phyloP scores from a whole-genome alignment of 1,139 yeast genomes.

The Geotrichum australiense region DNA sequence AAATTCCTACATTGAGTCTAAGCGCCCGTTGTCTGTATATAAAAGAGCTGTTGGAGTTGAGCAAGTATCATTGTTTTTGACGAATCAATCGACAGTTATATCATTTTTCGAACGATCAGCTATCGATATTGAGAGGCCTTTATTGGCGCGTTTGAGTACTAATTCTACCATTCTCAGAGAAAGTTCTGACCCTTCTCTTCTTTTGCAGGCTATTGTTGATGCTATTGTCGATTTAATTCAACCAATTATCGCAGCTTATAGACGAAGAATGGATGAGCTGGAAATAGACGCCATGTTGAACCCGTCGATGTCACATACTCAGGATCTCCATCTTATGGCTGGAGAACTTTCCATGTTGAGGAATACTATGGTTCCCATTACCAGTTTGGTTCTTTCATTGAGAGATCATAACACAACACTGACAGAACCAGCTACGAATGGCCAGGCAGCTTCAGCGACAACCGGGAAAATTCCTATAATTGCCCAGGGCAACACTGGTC shows the following conservation, averaged over 20 bases:
- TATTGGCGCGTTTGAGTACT: slow-evolving; percentile 41
- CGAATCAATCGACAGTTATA: slow-evolving; percentile 40
- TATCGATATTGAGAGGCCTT: slow-evolving; percentile 44
- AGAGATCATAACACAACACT: slow-evolving; percentile 33
- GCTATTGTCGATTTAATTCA: slow-evolving; percentile 51
- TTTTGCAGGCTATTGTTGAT: slow-evolving; percentile 49
- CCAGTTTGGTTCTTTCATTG: slow-evolving; percentile 40
- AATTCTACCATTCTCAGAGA: slow-evolving; percentile 43
- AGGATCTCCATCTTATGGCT: slow-evolving; percentile 45
- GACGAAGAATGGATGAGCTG: slow-evolving; percentile 41
- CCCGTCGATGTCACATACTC: slow-evolving; percentile 46
- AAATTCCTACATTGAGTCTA: slow-evolving; percentile 34
- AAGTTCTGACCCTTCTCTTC: slow-evolving; percentile 43
- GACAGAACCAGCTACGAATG: not conserved
- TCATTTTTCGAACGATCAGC: slow-evolving; percentile 51
- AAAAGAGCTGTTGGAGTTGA: slow-evolving; percentile 48
- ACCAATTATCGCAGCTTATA: slow-evolving; percentile 51
- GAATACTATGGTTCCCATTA: slow-evolving; percentile 41
- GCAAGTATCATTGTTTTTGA: slow-evolving; percentile 45
- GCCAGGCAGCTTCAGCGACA: not conserved
- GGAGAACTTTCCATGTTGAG: slow-evolving; percentile 44
- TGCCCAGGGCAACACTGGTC: slow-evolving; percentile 6
- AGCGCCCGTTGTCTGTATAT: slow-evolving; percentile 40
- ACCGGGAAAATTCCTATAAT: no score
- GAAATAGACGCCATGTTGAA: slow-evolving; percentile 45